A percentile compares a stretch with the other conserved stretches of the same genome.
These are phyloP conservation scores for Pythium pyrilobum DNA, from an alignment of 352 stramenopile species.

Conservation along the genomic window DNA sequence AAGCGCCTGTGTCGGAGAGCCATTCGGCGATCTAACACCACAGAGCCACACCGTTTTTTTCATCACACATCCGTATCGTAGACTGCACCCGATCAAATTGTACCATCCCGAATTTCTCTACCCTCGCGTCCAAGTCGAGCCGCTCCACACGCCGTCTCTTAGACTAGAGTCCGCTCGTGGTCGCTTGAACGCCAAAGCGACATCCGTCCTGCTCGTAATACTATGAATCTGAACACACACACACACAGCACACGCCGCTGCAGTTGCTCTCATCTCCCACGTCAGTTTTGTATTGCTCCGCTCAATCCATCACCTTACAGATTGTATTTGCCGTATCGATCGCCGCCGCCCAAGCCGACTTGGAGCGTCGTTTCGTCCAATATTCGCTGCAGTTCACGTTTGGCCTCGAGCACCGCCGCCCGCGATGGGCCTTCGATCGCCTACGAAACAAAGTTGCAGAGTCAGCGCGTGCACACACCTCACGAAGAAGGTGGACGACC, in stretches of 20 bases:
- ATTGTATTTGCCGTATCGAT: conserved; percentile 89
- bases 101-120: no score
- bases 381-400: conserved; percentile 79
- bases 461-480: no score
- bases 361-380: conserved; percentile 87
- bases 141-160: no score
- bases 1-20: conserved; percentile 11
- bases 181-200: no score
- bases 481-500: no score
- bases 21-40: neutral
- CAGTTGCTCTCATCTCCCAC: conserved; percentile 1
- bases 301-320: conserved; percentile 36
- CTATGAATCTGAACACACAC: neutral
- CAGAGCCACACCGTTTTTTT: no score
- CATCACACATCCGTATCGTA: no score
- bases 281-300: conserved; percentile 13
- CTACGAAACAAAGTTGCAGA: conserved; percentile 27
- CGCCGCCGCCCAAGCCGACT: conserved; percentile 72
- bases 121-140: no score
- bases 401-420: conserved; percentile 67
- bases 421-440: conserved; percentile 76
- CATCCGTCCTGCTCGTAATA: no score
- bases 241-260: neutral
- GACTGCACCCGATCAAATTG: no score
- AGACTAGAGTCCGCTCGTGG: no score